These are phyloP conservation scores for Grosmannia huntii DNA, from an alignment of 2,329 filamentous ascomycete genomes.

Conservation along the genomic window DNA sequence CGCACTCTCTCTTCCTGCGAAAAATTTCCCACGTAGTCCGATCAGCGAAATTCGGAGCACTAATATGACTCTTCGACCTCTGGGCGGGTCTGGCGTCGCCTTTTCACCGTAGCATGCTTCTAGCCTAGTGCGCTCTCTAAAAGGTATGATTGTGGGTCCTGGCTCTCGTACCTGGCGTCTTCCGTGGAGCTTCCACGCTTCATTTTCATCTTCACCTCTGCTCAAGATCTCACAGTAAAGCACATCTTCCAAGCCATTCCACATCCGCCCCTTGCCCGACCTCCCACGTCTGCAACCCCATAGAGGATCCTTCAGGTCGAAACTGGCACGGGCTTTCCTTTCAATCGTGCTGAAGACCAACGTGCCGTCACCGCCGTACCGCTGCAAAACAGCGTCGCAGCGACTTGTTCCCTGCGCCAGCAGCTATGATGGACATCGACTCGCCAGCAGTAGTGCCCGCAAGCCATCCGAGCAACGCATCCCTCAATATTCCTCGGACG, in stretches of 20 bases:
- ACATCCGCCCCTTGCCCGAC: background rate
- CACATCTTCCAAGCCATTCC: background rate
- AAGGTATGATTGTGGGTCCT: background rate
- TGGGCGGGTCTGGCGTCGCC: background rate
- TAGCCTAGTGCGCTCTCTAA: background rate
- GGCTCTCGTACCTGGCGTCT: background rate
- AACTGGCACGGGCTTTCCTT: background rate
- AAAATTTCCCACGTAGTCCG: slow-evolving; percentile 5
- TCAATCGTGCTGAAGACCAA: background rate
- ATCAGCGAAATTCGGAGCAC: slow-evolving; percentile 4
- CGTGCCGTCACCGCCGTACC: background rate
- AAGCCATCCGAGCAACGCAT: slow-evolving; percentile 23
- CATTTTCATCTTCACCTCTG: background rate
- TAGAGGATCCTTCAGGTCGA: background rate
- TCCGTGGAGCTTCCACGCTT: background rate
- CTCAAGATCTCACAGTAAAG: background rate
- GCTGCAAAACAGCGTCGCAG: background rate
- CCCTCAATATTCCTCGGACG: slow-evolving; percentile 38
- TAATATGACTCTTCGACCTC: too few species aligned
- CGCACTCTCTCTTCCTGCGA: background rate
- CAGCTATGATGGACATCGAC: slow-evolving; percentile 46
- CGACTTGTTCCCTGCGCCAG: slow-evolving; percentile 27
- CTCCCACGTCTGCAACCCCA: background rate
- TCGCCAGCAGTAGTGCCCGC: slow-evolving; percentile 21
- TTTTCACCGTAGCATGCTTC: background rate